Percentiles rank a stretch among this genome's conserved stretches.
These are phyloP conservation scores for Colletotrichum tanaceti DNA, from an alignment of 2,329 filamentous ascomycete genomes.

Conservation along the genomic window DNA sequence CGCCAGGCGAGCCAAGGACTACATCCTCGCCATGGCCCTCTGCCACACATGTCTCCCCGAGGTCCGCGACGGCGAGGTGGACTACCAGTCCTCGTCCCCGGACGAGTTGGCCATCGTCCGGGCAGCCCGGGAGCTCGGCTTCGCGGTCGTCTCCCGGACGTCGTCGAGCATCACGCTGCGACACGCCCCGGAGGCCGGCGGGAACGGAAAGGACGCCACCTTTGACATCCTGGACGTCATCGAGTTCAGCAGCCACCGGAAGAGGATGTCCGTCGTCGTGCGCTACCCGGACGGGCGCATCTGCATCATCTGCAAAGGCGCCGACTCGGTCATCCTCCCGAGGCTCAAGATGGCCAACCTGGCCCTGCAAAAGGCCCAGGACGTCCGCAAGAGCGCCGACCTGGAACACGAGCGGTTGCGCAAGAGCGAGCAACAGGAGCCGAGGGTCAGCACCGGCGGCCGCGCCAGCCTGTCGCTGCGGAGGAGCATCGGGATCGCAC, in stretches of 20 bases:
- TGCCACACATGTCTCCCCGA: slow-evolving; percentile 95
- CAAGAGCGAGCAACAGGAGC: slow-evolving; percentile 66
- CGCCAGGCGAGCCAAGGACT: slow-evolving; percentile 81
- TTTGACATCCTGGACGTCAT: slow-evolving; percentile 89
- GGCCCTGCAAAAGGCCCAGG: slow-evolving; percentile 79
- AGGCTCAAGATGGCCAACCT: slow-evolving; percentile 78
- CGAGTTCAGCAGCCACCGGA: slow-evolving; percentile 89
- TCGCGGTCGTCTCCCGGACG: slow-evolving; percentile 79
- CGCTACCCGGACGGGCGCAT: slow-evolving; percentile 86
- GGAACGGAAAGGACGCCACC: slow-evolving; percentile 61
- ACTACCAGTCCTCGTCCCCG: slow-evolving; percentile 89
- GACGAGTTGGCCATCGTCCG: slow-evolving; percentile 89
- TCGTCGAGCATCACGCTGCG: slow-evolving; percentile 73
- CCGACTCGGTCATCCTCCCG: slow-evolving; percentile 84
- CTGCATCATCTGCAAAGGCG: slow-evolving; percentile 89
- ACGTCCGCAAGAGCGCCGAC: slow-evolving; percentile 72
- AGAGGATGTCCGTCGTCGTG: slow-evolving; percentile 90
- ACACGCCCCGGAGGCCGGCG: slow-evolving; percentile 53
- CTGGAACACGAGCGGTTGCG: slow-evolving; percentile 67
- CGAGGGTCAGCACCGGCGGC: slow-evolving; percentile 66
- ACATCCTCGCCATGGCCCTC: slow-evolving; percentile 84
- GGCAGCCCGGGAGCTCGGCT: slow-evolving; percentile 88
- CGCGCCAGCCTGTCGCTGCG: slow-evolving; percentile 64
- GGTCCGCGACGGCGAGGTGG: slow-evolving; percentile 74
- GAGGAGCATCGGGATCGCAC: slow-evolving; percentile 53